Conservation (phyloP, 345 rosid genomes). For the Citrus sp. region DNA sequence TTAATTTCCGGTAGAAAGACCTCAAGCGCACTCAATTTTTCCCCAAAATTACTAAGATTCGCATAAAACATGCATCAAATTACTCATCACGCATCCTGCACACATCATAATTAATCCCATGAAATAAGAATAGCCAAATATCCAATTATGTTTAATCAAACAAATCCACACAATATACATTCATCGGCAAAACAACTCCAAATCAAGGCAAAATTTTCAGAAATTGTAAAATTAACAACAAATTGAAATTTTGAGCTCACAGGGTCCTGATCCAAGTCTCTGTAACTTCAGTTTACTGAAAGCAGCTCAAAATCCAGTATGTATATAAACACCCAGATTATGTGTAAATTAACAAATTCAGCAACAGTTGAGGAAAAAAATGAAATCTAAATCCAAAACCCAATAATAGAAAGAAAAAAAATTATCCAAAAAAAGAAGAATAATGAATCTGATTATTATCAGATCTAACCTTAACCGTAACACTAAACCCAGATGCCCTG, state of each 20-base stretch:
- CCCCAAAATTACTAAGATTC: neutral
- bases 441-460: constrained; percentile 22
- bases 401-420: neutral
- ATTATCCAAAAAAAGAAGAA: neutral
- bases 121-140: neutral
- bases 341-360: neutral
- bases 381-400: constrained; percentile 17
- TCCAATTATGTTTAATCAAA: neutral
- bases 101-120: neutral
- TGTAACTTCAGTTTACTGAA: constrained; percentile 27
- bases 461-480: constrained; percentile 45
- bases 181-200: neutral
- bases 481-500: constrained; percentile 21
- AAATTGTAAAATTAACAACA: constrained; percentile 8
- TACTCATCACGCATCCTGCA: neutral
- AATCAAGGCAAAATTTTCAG: constrained; percentile 2
- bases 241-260: constrained; percentile 26
- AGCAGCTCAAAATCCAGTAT: constrained; percentile 36
- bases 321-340: constrained; percentile 28
- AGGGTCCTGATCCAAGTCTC: constrained; percentile 33
- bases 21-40: neutral
- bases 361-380: neutral
- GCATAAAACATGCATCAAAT: neutral
- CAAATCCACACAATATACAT: neutral
- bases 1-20: neutral